Evolutionary conservation across 495 filamentous ascomycete genomes (phyloP).

Genomic region (Friedmanniomyces endolithicus): DNA sequence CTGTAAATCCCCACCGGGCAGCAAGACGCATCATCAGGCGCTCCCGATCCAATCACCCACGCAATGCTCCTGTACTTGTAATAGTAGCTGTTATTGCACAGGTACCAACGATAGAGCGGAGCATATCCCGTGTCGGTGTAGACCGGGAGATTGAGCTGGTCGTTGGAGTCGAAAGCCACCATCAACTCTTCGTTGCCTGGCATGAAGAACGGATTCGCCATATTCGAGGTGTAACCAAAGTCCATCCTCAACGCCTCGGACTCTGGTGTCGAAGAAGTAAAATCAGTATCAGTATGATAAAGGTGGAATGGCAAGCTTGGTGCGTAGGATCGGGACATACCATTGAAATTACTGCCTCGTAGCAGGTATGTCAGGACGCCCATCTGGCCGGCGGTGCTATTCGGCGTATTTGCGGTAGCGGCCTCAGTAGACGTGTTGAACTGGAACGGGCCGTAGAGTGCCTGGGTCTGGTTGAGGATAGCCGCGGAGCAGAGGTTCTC

Average conservation of each 20-base stretch:
- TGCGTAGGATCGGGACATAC: neutral
- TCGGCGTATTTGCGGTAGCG: constrained; percentile 25
- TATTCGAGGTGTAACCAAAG: constrained; percentile 37
- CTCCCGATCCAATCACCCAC: neutral
- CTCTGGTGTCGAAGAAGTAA: constrained; percentile 5
- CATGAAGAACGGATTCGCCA: constrained; percentile 37
- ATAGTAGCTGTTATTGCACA: neutral
- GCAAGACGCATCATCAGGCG: neutral
- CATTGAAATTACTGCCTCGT: constrained; percentile 23
- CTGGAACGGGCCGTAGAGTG: constrained; percentile 15
- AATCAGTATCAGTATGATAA: neutral
- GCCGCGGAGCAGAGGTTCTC: constrained; percentile 39
- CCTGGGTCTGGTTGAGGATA: constrained; percentile 1
- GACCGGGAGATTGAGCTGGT: constrained; percentile 33
- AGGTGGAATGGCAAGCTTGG: no score
- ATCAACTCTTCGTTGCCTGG: constrained; percentile 22
- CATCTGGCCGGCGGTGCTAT: constrained; percentile 17
- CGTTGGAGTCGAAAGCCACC: constrained; percentile 37
- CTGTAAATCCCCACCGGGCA: neutral
- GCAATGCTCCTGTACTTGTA: neutral
- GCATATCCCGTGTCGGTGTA: constrained; percentile 29
- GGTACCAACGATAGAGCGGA: neutral
- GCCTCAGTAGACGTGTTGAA: constrained; percentile 34
- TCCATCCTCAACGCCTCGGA: constrained; percentile 33
- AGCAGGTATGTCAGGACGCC: constrained; percentile 30